Percentiles rank a stretch among this genome's conserved stretches.
phyloP scores from a whole-genome alignment of 768 basidiomycete genomes.

The Psilocybe cubensis region DNA sequence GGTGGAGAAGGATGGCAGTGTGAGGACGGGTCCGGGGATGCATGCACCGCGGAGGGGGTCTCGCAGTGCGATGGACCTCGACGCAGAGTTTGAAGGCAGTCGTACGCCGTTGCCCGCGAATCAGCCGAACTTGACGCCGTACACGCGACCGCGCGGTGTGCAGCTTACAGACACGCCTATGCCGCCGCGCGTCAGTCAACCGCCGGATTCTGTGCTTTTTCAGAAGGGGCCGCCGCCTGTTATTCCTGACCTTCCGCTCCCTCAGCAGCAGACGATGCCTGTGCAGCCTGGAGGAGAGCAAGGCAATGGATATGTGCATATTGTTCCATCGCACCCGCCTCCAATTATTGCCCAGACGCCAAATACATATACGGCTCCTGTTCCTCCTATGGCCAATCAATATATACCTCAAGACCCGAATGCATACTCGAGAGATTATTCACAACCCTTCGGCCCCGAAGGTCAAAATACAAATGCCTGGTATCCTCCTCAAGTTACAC shows the following conservation, averaged over 20 bases:
- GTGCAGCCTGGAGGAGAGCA: too few relatives aligned
- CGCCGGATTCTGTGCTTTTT: not conserved
- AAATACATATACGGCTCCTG: not conserved
- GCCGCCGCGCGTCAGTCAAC: not conserved
- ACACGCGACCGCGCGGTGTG: not conserved
- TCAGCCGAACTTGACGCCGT: not conserved
- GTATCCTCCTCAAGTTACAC: not conserved
- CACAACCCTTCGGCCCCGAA: not conserved
- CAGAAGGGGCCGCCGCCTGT: not conserved
- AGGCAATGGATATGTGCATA: too few relatives aligned
- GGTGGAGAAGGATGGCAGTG: not conserved
- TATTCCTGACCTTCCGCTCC: too few relatives aligned
- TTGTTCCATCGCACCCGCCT: not conserved
- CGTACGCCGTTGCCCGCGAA: conserved; percentile 2
- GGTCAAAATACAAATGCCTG: not conserved
- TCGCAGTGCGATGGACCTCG: conserved; percentile 3
- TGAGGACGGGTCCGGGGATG: not conserved
- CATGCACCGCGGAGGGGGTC: conserved; percentile 7
- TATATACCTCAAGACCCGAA: not conserved
- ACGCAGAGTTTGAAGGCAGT: conserved; percentile 11
- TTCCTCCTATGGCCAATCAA: not conserved
- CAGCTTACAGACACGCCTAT: not conserved
- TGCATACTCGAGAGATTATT: too few relatives aligned
- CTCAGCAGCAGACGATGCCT: too few relatives aligned
- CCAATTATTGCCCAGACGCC: not conserved